These are phyloP conservation scores for Boechera divaricarpa DNA, from an alignment of 345 rosid species.

Conservation along the genomic window DNA sequence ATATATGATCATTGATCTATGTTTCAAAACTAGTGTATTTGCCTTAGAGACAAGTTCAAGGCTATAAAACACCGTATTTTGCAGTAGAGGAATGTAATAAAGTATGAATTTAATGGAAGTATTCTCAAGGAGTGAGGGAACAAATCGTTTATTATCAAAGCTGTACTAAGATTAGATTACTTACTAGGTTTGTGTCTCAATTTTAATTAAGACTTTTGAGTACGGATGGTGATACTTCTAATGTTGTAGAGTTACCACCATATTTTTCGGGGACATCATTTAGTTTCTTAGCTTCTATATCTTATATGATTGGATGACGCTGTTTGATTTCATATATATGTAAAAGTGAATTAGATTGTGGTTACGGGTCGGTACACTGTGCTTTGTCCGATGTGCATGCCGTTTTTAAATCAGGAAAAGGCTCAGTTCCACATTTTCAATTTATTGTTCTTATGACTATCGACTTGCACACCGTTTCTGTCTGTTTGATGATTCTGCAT, in stretches of 20 bases:
- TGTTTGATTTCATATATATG: neutral
- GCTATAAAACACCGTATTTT: neutral
- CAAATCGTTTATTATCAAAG: neutral
- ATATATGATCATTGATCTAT: neutral
- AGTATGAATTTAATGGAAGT: neutral
- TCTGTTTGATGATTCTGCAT: conserved; percentile 1
- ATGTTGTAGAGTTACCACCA: neutral
- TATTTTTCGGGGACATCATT: neutral
- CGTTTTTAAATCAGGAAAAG: neutral
- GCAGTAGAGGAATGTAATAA: conserved; percentile 6
- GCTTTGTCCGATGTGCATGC: neutral
- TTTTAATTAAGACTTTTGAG: conserved; percentile 13
- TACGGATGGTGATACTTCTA: neutral
- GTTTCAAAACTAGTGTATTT: neutral
- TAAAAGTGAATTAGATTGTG: neutral
- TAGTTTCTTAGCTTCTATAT: conserved; percentile 8
- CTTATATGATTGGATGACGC: neutral
- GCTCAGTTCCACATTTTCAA: neutral
- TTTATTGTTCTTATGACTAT: conserved; percentile 6
- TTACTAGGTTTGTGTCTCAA: conserved; percentile 14
- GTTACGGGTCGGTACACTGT: neutral
- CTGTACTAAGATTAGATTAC: conserved; percentile 15
- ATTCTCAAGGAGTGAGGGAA: neutral
- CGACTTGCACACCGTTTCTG: neutral
- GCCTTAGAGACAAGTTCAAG: too few relatives aligned